These are phyloP conservation scores for Nicotiana tabacum DNA, from an alignment of 257 asterid genomes.

Conservation along the genomic window DNA sequence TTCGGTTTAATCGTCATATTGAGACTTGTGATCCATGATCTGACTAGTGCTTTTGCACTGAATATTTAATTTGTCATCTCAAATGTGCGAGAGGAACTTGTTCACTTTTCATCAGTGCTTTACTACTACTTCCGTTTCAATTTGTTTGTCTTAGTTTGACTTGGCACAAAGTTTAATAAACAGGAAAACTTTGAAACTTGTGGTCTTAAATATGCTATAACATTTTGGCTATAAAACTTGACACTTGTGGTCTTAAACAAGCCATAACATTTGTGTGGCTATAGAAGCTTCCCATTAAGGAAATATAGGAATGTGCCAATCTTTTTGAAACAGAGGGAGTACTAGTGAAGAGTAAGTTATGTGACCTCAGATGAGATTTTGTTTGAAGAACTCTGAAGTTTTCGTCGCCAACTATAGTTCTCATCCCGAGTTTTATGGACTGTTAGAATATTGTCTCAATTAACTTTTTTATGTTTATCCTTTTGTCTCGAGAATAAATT, in stretches of 20 bases:
- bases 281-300: no score
- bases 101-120: neutral
- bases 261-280: no score
- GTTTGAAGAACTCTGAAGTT: neutral
- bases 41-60: neutral
- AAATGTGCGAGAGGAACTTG: slow-evolving; percentile 2
- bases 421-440: neutral
- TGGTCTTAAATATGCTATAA: no score
- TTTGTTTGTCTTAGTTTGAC: no score
- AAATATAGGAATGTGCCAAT: no score
- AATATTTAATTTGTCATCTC: neutral
- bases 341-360: neutral
- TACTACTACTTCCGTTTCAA: neutral
- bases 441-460: neutral
- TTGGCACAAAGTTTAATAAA: no score
- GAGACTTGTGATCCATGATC: neutral
- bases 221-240: no score
- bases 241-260: neutral
- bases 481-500: neutral
- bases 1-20: neutral
- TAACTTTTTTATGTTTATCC: neutral
- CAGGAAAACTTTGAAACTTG: no score
- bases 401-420: neutral
- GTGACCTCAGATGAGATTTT: neutral
- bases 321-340: neutral